These are phyloP conservation scores for Musa beccarii DNA, from an alignment of 176 grass and related monocot genomes.

Conservation along the genomic window DNA sequence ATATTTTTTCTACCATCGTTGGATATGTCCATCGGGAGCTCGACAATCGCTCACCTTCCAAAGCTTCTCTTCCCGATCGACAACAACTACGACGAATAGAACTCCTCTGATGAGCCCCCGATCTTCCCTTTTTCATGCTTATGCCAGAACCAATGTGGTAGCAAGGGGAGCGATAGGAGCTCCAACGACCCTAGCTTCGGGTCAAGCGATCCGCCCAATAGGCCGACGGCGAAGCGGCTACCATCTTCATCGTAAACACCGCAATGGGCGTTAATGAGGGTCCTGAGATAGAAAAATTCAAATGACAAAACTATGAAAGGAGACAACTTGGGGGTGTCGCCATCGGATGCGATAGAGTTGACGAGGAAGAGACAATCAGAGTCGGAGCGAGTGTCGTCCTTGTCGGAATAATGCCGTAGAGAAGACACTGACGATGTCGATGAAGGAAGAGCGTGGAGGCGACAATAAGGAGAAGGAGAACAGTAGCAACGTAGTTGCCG, in stretches of 20 bases:
- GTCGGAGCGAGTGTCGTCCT: conserved; percentile 41
- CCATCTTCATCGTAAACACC: too few relatives aligned
- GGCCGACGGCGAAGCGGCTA: too few relatives aligned
- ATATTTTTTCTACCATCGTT: too few relatives aligned
- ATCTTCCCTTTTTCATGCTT: too few relatives aligned
- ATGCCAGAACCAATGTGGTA: too few relatives aligned
- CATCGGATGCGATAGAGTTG: conserved; percentile 38
- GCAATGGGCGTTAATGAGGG: conserved; percentile 18
- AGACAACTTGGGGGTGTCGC: conserved; percentile 16
- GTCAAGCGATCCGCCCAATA: too few relatives aligned
- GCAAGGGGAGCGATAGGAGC: too few relatives aligned
- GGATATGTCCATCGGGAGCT: too few relatives aligned
- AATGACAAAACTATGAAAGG: conserved; percentile 15
- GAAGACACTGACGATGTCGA: conserved; percentile 24
- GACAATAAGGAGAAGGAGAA: conserved; percentile 29
- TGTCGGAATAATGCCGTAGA: conserved; percentile 23
- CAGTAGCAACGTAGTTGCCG: conserved; percentile 18
- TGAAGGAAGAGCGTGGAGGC: conserved; percentile 11
- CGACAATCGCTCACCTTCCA: too few relatives aligned
- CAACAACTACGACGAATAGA: rapidly evolving
- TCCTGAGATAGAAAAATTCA: conserved; percentile 68
- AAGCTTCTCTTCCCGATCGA: too few relatives aligned
- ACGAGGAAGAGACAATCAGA: conserved; percentile 60
- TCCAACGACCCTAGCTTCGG: too few relatives aligned
- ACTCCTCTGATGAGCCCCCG: too few relatives aligned